Evolutionary conservation across 345 rosid species (phyloP).

Genomic region (Hevea brasiliensis): DNA sequence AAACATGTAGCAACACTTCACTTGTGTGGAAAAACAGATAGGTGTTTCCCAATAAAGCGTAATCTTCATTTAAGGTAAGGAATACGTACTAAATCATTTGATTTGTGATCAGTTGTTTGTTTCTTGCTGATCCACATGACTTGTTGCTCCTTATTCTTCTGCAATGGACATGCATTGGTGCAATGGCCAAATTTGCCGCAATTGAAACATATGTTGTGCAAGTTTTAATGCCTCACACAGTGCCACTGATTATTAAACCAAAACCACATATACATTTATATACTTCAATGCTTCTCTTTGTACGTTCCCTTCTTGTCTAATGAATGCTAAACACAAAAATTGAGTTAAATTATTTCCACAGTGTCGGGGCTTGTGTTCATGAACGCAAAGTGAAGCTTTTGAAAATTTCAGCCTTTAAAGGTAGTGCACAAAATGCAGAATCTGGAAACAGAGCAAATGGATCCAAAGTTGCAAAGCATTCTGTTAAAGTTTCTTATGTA

Average conservation of each 20-base stretch:
- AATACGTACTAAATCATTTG: background rate
- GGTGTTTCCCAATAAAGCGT: conserved; percentile 39
- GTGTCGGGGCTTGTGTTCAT: conserved; percentile 52
- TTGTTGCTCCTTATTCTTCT: too few relatives aligned
- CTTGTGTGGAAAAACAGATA: conserved; percentile 49
- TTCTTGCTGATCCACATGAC: conserved; percentile 4
- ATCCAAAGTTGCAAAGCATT: conserved; percentile 52
- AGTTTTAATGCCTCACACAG: too few relatives aligned
- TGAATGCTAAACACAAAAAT: conserved; percentile 20
- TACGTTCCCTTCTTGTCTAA: background rate
- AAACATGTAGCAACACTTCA: conserved; percentile 42
- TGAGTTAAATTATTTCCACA: conserved; percentile 45
- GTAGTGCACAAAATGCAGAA: conserved; percentile 59
- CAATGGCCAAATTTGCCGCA: too few relatives aligned
- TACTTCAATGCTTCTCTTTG: conserved; percentile 1
- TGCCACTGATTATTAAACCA: too few relatives aligned
- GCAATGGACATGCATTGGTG: too few relatives aligned
- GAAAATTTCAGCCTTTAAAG: conserved; percentile 76
- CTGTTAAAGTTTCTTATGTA: conserved; percentile 65
- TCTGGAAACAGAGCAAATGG: conserved; percentile 51
- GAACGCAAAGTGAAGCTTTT: conserved; percentile 53
- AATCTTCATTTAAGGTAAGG: conserved; percentile 51
- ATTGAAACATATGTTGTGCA: too few relatives aligned
- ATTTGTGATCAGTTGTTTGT: background rate
- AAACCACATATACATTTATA: too few relatives aligned